Evolutionary conservation across 2,329 filamentous ascomycete genomes (phyloP).

Genomic region (Balansia obtecta): DNA sequence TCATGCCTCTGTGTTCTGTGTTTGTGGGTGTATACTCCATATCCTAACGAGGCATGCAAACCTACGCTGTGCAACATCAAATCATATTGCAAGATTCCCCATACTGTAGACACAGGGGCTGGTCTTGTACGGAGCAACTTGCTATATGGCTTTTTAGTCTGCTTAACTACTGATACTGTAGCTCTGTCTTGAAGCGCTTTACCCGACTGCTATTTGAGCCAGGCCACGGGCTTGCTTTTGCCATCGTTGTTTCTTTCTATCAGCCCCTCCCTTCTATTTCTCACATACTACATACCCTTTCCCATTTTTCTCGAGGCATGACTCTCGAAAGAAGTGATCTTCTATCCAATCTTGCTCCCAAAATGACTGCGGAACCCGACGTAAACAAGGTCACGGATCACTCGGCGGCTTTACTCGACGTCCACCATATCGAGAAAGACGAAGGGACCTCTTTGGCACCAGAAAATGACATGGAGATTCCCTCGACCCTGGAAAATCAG

Average conservation of each 20-base stretch:
- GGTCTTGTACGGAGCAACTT: not conserved
- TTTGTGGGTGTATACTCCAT: not conserved
- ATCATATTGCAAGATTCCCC: not conserved
- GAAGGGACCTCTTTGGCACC: constrained; percentile 1
- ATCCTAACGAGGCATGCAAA: not conserved
- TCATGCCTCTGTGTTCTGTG: not conserved
- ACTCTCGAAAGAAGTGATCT: not conserved
- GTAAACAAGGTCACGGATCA: not conserved
- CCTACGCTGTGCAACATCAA: not conserved
- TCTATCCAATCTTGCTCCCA: not conserved
- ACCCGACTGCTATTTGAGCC: not conserved
- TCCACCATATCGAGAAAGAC: not conserved
- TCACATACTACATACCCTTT: not conserved
- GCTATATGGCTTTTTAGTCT: not conserved
- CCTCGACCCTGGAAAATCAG: not conserved
- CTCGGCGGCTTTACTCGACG: not conserved
- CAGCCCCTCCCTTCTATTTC: not conserved
- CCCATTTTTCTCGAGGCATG: not conserved
- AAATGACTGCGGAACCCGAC: not conserved
- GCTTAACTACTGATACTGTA: not conserved
- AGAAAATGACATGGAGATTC: not conserved
- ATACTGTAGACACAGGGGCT: not conserved
- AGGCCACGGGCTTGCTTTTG: not conserved
- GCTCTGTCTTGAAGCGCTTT: not conserved
- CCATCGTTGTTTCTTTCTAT: not conserved